Evolutionary conservation across 164 flowering plant genomes (phyloP).

Genomic region (Macadamia integrifolia): DNA sequence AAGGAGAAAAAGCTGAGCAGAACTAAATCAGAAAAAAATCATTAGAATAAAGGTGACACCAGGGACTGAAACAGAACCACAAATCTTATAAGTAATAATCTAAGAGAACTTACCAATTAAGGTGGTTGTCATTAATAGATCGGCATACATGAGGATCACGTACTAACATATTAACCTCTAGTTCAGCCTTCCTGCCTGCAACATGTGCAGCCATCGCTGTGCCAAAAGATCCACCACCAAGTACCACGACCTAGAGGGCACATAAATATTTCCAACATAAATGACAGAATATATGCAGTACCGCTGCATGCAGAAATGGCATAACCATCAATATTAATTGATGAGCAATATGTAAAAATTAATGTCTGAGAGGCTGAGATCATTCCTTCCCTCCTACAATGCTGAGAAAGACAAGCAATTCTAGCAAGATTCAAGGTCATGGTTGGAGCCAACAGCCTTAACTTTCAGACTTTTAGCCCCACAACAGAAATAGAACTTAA

Average conservation of each 20-base stretch:
- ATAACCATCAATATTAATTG: too few relatives aligned
- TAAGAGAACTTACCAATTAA: slow-evolving; percentile 44
- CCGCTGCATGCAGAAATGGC: too few relatives aligned
- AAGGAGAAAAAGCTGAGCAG: not conserved
- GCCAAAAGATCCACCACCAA: slow-evolving; percentile 98
- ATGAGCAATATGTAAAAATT: too few relatives aligned
- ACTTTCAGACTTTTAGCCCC: too few relatives aligned
- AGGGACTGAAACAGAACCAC: not conserved
- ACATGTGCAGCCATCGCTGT: slow-evolving; percentile 98
- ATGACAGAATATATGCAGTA: not conserved
- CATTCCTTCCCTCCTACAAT: too few relatives aligned
- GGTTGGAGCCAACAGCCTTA: too few relatives aligned
- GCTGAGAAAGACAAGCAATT: too few relatives aligned
- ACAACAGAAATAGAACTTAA: too few relatives aligned
- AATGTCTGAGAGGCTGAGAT: too few relatives aligned
- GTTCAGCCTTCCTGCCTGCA: slow-evolving; percentile 56
- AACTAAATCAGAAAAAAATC: not conserved
- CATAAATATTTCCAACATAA: not conserved
- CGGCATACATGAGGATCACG: slow-evolving; percentile 72
- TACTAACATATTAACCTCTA: slow-evolving; percentile 83
- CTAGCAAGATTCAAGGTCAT: too few relatives aligned
- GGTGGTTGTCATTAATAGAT: slow-evolving; percentile 68
- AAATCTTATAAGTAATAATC: too few relatives aligned
- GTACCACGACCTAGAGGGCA: slow-evolving; percentile 69
- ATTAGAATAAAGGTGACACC: not conserved